Base-by-base conservation (phyloP, 345 rosid genomes). In the Pistacia integerrima region DNA sequence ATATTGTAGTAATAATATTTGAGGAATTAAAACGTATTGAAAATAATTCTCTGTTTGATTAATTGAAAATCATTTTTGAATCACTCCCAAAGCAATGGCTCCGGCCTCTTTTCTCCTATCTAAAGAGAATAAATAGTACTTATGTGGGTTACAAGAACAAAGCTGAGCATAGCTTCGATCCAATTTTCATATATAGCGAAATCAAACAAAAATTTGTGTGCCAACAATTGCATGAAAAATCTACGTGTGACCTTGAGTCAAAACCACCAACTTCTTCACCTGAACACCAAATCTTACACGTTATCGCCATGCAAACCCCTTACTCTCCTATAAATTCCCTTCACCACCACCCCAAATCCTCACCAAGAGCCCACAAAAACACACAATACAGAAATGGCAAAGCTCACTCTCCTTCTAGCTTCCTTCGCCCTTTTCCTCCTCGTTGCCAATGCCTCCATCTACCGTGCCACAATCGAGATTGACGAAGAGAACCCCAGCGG, bases 361-460 rank as follows among this genome's bases (percentile, higher is more conserved):
- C 1, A 14, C 4, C 51, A 55, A 9, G 18, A 22, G 25, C 69
- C 25, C 33, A 25, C 25, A 25, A 25, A 25, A 25, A 25, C 25
- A 25, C 3, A 20, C 41, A 17, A 52, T 18, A 2, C 17, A 69
- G 36, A 63, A 9, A 82, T 84, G 85, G 82, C 72, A 10, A 84
- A 80, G 74, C 60, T 78, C 57, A 25, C 72, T n/a, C 69, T 82
- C 77, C 67, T 76, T 3, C 22, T 74, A 11, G 79, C 80, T 11
- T 14, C 64, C 70, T 68, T 83, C 48, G 56, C 74, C n/a, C 75
- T 75, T 61, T 36, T 79, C 28, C 69, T 86, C 71, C 58, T 84
- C 63, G 62, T 78, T 3, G 83, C 79, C 48, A 67, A 82, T 64
- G 84, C 81, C 69, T 68, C 82, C 78, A 77, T 78, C 70, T 78